These are phyloP conservation scores for Apiotrichum gracile DNA, from an alignment of 1,284 basidiomycete species.

Conservation along the genomic window DNA sequence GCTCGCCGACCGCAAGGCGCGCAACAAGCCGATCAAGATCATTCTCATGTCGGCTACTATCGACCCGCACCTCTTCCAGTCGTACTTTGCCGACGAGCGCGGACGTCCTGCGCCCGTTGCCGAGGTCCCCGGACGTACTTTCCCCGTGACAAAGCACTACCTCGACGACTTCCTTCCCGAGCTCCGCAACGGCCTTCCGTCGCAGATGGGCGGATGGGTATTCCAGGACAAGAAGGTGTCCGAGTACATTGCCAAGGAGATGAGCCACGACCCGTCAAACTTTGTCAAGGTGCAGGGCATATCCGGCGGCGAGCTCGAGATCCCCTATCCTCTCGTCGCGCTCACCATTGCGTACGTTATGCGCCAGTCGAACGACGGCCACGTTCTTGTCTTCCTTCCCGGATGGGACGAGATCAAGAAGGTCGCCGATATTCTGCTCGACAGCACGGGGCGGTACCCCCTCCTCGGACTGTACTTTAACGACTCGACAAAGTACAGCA, in stretches of 20 bases:
- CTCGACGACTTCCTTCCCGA: slow-evolving; percentile 70
- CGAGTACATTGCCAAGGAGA: slow-evolving; percentile 70
- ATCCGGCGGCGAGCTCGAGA: slow-evolving; percentile 63
- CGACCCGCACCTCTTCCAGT: slow-evolving; percentile 79
- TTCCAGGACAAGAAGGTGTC: slow-evolving; percentile 64
- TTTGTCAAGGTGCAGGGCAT: slow-evolving; percentile 32
- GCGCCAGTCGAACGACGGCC: slow-evolving; percentile 68
- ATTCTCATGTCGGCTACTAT: slow-evolving; percentile 96
- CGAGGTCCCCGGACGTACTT: slow-evolving; percentile 86
- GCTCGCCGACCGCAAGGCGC: slow-evolving; percentile 66
- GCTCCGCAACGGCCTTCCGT: slow-evolving; percentile 48
- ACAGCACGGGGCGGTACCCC: slow-evolving; percentile 48
- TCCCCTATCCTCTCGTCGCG: slow-evolving; percentile 77
- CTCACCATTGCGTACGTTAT: slow-evolving; percentile 77
- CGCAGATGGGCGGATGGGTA: slow-evolving; percentile 57
- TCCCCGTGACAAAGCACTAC: slow-evolving; percentile 76
- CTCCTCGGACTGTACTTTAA: slow-evolving; percentile 60
- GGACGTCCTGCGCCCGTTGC: slow-evolving; percentile 67
- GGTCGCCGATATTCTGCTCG: slow-evolving; percentile 64
- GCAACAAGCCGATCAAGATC: slow-evolving; percentile 74
- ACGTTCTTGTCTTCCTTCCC: slow-evolving; percentile 73
- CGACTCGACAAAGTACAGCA: slow-evolving; percentile 58
- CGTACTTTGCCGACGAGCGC: slow-evolving; percentile 66
- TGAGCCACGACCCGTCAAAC: slow-evolving; percentile 48
- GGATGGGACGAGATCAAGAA: slow-evolving; percentile 72